Evolutionary conservation across 2,329 filamentous ascomycete species (phyloP), one percentile per base, ranked within the genome.

Genomic region (Sporothrix dimorphospora): DNA sequence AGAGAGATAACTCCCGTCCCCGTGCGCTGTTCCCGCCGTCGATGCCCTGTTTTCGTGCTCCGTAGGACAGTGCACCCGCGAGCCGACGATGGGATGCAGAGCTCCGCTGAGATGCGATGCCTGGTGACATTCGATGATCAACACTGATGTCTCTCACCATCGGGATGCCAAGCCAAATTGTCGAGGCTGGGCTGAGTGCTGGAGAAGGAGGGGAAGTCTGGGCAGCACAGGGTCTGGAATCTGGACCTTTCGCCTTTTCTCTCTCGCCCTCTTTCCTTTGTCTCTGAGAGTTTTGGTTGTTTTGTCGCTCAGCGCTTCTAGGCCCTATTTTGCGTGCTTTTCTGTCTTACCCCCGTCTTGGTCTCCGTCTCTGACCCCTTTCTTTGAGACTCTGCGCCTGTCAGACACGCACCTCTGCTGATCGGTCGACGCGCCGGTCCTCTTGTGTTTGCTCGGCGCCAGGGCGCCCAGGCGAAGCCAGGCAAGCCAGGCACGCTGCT

Each of bases 341-440:
- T 19, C 14, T 30, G 24, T 16, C 24, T 30, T 55, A 30, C 53
- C 30, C 14, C 24, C 3, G 2, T 16, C 21, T 57, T 57, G 27
- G 27, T 53, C 49, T 8, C 27, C 14, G n/a, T 40, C 34, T 42
- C 34, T 42, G 57, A 21, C 57, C 61, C 40, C 61, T 45, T 65
- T 65, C 61, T 65, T 65, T 65, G 59, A 14, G 21, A 55, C 53
- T 24, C 34, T 63, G n/a, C 57, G 38, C 57, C 57, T 42, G 57
- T 42, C 34, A 63, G 57, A 16, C 57, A 42, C n/a, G 34, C 38
- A 42, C 42, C 57, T 42, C 40, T 47, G 61, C 61, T 47, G 61
- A 66, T 66, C 61, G 61, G 34, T 42, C 19, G 57, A 21, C 61
- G 42, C 40, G 40, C 61, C 61, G 21, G 21, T 47, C 40, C 24